A percentile compares a stretch with the other conserved stretches of the same genome.
Evolutionary conservation across 2,329 filamentous ascomycete species (phyloP).

Genomic region (Stemphylium lycopersici): DNA sequence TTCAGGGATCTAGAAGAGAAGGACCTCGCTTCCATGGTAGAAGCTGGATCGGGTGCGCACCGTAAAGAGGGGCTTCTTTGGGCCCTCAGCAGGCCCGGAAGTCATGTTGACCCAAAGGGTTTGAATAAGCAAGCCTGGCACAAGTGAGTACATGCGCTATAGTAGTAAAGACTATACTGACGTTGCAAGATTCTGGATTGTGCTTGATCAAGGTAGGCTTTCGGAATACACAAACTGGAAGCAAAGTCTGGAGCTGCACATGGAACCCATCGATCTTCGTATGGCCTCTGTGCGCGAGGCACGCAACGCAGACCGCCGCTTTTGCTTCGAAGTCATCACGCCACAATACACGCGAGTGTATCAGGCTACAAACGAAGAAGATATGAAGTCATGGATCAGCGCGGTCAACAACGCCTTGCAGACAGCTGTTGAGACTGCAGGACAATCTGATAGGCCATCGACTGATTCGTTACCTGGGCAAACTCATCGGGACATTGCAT

Average conservation of each 20-base stretch:
- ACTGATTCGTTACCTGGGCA: constrained; percentile 62
- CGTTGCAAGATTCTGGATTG: constrained; percentile 85
- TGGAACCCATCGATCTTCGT: constrained; percentile 95
- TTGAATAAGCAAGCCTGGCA: constrained; percentile 99
- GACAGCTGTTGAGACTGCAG: constrained; percentile 86
- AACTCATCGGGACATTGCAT: constrained; percentile 84
- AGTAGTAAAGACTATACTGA: constrained; percentile 31
- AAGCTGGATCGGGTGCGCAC: constrained; percentile 67
- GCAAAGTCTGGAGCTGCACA: constrained; percentile 92
- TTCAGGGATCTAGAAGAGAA: constrained; percentile 91
- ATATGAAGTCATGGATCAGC: constrained; percentile 95
- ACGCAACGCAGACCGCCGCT: constrained; percentile 88
- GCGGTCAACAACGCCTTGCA: constrained; percentile 97
- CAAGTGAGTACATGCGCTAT: constrained; percentile 69
- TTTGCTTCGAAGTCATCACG: constrained; percentile 98
- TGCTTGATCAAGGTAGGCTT: constrained; percentile 92
- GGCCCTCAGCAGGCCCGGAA: constrained; percentile 90
- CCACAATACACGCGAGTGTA: constrained; percentile 96
- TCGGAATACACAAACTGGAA: constrained; percentile 99
- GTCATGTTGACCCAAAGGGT: constrained; percentile 92
- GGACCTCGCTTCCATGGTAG: constrained; percentile 54
- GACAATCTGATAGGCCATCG: constrained; percentile 56
- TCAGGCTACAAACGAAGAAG: constrained; percentile 95
- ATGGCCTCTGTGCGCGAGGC: constrained; percentile 97
- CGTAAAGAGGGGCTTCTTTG: constrained; percentile 94